Evolutionary conservation across 805 yeast genomes (phyloP).

Genomic region (Nakazawaea anatomiae): DNA sequence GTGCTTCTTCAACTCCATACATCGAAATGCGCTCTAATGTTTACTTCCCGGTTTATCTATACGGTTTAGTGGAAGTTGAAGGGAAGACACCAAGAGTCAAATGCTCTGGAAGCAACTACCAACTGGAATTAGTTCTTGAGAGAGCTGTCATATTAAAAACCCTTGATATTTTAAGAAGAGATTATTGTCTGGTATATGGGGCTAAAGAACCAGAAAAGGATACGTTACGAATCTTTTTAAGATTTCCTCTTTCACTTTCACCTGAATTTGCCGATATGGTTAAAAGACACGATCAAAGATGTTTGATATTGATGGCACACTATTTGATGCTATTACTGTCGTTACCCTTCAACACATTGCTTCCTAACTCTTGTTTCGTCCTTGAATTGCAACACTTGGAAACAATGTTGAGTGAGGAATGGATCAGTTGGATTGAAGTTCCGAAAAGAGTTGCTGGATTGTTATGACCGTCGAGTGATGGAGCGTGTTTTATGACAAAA

Average conservation of each 20-base stretch:
- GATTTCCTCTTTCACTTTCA: not conserved
- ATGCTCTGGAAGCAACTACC: not conserved
- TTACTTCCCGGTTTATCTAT: constrained; percentile 2
- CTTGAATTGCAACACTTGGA: constrained; percentile 2
- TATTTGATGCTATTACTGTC: constrained; percentile 5
- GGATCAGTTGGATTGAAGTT: constrained; percentile 4
- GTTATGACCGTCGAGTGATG: not conserved
- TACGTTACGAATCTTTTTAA: not conserved
- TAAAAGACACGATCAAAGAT: not conserved
- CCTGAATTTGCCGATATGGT: not conserved
- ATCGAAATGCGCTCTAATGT: not conserved
- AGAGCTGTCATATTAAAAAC: not conserved
- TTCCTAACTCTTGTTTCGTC: not conserved
- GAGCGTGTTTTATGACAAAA: not conserved
- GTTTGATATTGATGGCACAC: constrained; percentile 5
- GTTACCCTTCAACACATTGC: not conserved
- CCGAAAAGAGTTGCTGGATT: constrained; percentile 1
- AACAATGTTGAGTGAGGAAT: not conserved
- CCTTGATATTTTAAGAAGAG: constrained; percentile 12
- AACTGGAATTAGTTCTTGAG: not conserved
- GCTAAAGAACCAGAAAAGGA: not conserved
- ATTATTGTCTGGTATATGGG: constrained; percentile 16
- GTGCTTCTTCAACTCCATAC: not conserved
- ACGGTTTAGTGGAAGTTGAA: not conserved
- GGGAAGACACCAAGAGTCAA: no score